Base-by-base conservation (phyloP, 1,284 basidiomycete genomes). In the Naganishia cerealis region DNA sequence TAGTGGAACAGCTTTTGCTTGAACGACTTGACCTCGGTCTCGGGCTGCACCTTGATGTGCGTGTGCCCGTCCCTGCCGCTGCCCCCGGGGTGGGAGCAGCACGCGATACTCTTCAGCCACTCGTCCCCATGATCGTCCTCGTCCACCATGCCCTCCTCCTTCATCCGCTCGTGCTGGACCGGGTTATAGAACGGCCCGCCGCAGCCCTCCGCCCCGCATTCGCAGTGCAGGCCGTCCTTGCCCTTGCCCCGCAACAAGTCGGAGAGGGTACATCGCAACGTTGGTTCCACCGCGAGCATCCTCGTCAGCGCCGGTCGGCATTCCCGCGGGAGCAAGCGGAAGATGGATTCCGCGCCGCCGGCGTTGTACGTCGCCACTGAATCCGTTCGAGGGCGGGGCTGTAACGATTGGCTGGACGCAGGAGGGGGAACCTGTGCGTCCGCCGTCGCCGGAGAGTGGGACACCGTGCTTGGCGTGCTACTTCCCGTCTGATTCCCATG, bases 341-440 rank as follows among this genome's bases (percentile, higher is more conserved):
- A 99, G 77, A 99, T 96, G 39, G 91, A 94, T 80, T 99, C 95
- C n/a, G 92, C 89, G 9, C 91, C 91, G 52, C 89, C 91, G 10
- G 82, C 85, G 78, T 89, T 85, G 85, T 88, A 89, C n/a, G 93
- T 92, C 66, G 85, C 81, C 71, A 89, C 84, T 18, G 79, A 75
- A 50, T 70, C 73, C 85, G 78, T 87, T 85, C 66, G 85, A 82
- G 73, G 87, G 83, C 72, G 84, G 75, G 71, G 88, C 83, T 67
- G 81, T 33, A 39, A 12, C 33, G 59, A 36, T 38, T 52, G 48
- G 9, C 18, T 40, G 42, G 21, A 33, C 75, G 70, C 76, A 6
- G 68, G 68, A 76, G 39, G 75, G 72, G 3, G 77, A 24, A 57
- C 42, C 48, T 48, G 33, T 67, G 68, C 26, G 67, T 42, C 12